phyloP scores from a whole-genome alignment of 2,329 filamentous ascomycete genomes.

The Diaporthe capsici region DNA sequence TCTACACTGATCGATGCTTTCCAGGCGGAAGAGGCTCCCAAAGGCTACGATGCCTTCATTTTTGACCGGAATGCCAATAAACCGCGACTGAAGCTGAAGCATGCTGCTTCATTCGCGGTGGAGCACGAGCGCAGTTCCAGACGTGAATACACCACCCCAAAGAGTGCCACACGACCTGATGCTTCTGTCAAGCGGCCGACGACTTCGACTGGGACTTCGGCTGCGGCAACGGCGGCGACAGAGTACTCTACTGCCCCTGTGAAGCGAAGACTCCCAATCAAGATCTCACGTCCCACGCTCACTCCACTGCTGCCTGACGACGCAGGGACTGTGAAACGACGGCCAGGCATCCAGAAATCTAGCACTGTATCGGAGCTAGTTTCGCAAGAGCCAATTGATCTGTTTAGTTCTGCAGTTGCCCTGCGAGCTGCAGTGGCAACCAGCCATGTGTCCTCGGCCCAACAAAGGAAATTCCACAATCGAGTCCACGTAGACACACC shows the following conservation, averaged over 20 bases:
- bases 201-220: not conserved
- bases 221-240: not conserved
- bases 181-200: not conserved
- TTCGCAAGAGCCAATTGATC: slow-evolving; percentile 34
- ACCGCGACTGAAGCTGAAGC: slow-evolving; percentile 39
- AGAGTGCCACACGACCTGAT: not conserved
- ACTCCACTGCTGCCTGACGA: slow-evolving; percentile 26
- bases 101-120: slow-evolving; percentile 24
- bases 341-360: slow-evolving; percentile 37
- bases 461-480: not conserved
- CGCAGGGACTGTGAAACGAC: slow-evolving; percentile 41
- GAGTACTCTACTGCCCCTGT: slow-evolving; percentile 37
- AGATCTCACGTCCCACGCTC: slow-evolving; percentile 34
- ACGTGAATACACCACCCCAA: not conserved
- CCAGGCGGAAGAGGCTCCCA: slow-evolving; percentile 10
- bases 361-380: slow-evolving; percentile 37
- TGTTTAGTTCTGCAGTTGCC: slow-evolving; percentile 31
- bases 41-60: slow-evolving; percentile 33
- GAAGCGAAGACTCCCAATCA: slow-evolving; percentile 39
- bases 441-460: not conserved
- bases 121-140: not conserved
- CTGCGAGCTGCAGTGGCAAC: not conserved
- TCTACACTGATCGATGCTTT: slow-evolving; percentile 32
- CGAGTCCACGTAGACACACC: slow-evolving; percentile 2
- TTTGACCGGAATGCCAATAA: slow-evolving; percentile 38